Conservation (phyloP, 768 basidiomycete species). For the Mycena pura region DNA sequence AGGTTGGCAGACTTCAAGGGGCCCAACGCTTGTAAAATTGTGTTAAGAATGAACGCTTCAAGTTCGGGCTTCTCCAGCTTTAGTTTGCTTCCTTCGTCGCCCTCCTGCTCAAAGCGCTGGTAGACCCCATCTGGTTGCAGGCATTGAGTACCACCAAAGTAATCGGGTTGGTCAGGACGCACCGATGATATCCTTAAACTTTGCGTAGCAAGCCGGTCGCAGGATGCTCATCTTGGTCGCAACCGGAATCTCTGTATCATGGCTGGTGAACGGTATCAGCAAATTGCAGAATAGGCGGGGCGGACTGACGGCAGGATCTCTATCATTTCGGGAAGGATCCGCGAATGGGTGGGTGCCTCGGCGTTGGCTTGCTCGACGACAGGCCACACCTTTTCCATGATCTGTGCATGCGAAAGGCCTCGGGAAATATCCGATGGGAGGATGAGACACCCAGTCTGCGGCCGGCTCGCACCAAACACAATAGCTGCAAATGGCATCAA, state of each 20-base stretch:
- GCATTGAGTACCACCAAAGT: not conserved
- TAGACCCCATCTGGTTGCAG: slow-evolving; percentile 38
- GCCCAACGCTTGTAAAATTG: slow-evolving; percentile 43
- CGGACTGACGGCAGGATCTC: slow-evolving; percentile 49
- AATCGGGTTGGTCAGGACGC: not conserved
- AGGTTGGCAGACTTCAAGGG: slow-evolving; percentile 36
- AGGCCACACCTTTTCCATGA: slow-evolving; percentile 47
- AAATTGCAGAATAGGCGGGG: not conserved
- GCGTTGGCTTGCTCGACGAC: slow-evolving; percentile 58
- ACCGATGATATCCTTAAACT: slow-evolving; percentile 55
- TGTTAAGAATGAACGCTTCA: slow-evolving; percentile 43
- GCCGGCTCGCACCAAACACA: slow-evolving; percentile 56
- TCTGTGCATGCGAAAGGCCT: slow-evolving; percentile 26
- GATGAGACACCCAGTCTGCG: slow-evolving; percentile 58
- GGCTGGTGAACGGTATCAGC: slow-evolving; percentile 11
- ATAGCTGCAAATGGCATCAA: slow-evolving; percentile 39
- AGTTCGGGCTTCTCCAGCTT: slow-evolving; percentile 35
- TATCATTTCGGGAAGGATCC: slow-evolving; percentile 56
- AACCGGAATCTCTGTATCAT: slow-evolving; percentile 53
- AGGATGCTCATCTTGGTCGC: slow-evolving; percentile 61
- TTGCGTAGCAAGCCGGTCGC: slow-evolving; percentile 55
- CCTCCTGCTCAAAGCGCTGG: slow-evolving; percentile 50
- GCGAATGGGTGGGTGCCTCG: slow-evolving; percentile 59
- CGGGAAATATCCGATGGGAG: slow-evolving; percentile 51
- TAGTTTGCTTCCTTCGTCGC: slow-evolving; percentile 36